Evolutionary conservation across 257 asterid species (phyloP), one percentile per base, ranked within the genome.

Genomic region (Ballota nigra): DNA sequence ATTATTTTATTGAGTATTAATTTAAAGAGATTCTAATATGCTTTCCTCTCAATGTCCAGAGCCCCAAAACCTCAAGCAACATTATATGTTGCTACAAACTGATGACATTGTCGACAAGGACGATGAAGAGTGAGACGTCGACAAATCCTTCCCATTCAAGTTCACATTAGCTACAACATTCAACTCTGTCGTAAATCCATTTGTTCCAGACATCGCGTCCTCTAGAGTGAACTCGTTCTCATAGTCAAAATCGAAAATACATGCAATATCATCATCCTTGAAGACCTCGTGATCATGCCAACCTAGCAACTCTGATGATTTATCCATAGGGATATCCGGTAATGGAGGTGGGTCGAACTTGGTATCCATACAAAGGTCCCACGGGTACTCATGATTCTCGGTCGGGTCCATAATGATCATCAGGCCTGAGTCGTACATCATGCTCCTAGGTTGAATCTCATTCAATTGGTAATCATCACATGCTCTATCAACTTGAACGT

Each of bases 311-410:
- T 80, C 86, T 0, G 84, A 9, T 1, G 84, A 59, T 33, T 72
- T 71, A 8, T 87, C 83, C 0, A 75, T 73, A n/a, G 82, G 82
- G 11, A 76, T 58, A 72, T 80, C 79, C 1, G 85, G 76, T 15
- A 76, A 66, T 1, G 77, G 82, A 29, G 73, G 49, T 3, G 83
- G 66, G 0, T n/a, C n/a, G n/a, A n/a, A n/a, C n/a, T n/a, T n/a
- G n/a, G 59, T 41, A n/a, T 82, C 89, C 61, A 85, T 20, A 73
- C 78, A 80, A 20, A 85, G 66, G 73, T 71, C 79, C 91, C 94
- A 88, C 0, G 83, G 87, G 78, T 78, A 76, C 53, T 77, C 85
- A 13, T 73, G 81, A 45, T 83, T 82, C 20, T 74, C 79, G 16
- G 52, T 43, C 1, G 70, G 80, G 6, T 72, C 83, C 74, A 83